Evolutionary conservation across 768 basidiomycete species (phyloP).

Genomic region (Mycena capillaripes): DNA sequence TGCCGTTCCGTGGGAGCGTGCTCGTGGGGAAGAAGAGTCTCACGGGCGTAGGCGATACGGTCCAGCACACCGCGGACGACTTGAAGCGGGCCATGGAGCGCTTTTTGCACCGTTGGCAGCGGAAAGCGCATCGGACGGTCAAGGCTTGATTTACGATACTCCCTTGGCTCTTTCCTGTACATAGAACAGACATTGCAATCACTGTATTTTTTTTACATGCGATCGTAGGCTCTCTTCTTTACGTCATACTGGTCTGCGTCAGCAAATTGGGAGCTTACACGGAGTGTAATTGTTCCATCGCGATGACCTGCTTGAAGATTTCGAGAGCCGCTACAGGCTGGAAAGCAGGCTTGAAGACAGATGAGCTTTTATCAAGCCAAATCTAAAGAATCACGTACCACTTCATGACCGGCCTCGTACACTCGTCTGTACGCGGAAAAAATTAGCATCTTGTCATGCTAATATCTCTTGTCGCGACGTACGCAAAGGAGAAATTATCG

Average conservation of each 20-base stretch:
- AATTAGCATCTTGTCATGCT: background rate
- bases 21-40: conserved; percentile 70
- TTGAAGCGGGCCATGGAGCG: conserved; percentile 17
- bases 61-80: conserved; percentile 4
- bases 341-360: conserved; percentile 65
- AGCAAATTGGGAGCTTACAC: background rate
- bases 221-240: background rate
- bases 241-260: background rate
- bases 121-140: background rate
- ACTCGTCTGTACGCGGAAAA: conserved; percentile 57
- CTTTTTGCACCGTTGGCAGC: background rate
- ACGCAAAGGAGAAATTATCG: conserved; percentile 79
- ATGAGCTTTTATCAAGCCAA: background rate
- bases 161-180: too few relatives aligned
- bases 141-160: too few relatives aligned
- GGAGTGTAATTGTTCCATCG: conserved; percentile 67
- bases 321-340: conserved; percentile 70
- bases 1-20: conserved; percentile 80
- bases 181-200: conserved; percentile 1
- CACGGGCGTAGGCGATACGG: background rate
- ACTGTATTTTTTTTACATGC: conserved; percentile 11
- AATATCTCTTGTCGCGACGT: conserved; percentile 42
- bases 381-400: conserved; percentile 54
- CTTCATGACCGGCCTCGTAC: conserved; percentile 72
- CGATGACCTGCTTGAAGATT: conserved; percentile 71